Evolutionary conservation across 148 eudicot species (phyloP).

Genomic region (Vaccinium corymbosum): DNA sequence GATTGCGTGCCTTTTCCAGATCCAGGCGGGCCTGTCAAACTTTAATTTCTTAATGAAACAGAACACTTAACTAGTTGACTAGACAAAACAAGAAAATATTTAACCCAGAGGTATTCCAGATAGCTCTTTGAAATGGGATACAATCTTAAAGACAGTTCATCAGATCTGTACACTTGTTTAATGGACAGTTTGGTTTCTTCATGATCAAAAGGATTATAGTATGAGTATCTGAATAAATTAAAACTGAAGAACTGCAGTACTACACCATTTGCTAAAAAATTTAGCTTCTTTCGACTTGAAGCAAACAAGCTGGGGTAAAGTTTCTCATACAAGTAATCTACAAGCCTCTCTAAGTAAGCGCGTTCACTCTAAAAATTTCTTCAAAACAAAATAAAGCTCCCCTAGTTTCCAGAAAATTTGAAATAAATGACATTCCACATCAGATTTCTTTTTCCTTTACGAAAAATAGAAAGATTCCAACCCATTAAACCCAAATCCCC

Average conservation of each 20-base stretch:
- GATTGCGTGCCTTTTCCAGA: constrained; percentile 99
- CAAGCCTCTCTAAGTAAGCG: constrained; percentile 8
- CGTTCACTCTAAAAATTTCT: background rate
- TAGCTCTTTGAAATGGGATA: background rate
- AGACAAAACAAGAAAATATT: background rate
- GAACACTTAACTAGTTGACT: background rate
- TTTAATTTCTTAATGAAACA: background rate
- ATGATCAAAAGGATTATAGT: background rate
- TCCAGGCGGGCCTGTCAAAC: constrained; percentile 82
- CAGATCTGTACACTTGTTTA: background rate
- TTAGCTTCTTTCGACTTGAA: background rate
- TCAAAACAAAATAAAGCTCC: background rate
- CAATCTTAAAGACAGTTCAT: background rate
- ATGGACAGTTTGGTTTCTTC: background rate
- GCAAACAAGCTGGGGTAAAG: background rate
- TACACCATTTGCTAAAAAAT: background rate
- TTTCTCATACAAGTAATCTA: background rate
- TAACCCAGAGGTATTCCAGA: background rate
- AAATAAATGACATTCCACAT: background rate
- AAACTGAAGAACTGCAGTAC: background rate
- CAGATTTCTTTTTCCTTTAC: background rate
- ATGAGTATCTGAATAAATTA: background rate
- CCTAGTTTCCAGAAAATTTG: background rate
- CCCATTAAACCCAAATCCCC: background rate
- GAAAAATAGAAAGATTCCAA: background rate